phyloP scores from a whole-genome alignment of 2,329 filamentous ascomycete genomes.

The Aureobasidium mangrovei region DNA sequence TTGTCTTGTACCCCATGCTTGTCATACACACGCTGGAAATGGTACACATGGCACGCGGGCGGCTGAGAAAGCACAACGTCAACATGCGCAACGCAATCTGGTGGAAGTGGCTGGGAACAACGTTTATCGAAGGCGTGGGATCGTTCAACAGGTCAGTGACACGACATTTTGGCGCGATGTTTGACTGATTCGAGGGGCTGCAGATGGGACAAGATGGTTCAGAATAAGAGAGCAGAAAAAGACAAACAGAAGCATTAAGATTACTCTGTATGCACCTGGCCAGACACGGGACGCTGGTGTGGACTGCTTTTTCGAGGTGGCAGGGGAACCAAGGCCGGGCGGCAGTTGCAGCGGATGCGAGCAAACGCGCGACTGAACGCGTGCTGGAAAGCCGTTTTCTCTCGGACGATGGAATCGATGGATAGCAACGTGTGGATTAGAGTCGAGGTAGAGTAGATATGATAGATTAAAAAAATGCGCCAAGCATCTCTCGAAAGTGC shows the following conservation, averaged over 20 bases:
- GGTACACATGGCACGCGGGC: constrained; percentile 36
- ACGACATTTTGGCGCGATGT: background rate
- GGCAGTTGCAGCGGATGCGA: no score
- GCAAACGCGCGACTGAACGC: background rate
- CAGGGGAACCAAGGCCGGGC: background rate
- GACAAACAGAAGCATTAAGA: constrained; percentile 32
- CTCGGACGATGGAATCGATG: background rate
- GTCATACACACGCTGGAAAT: constrained; percentile 58
- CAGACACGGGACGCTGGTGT: background rate
- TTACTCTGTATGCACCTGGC: background rate
- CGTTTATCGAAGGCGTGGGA: constrained; percentile 46
- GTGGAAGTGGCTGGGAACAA: constrained; percentile 46
- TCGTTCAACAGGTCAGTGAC: constrained; percentile 33
- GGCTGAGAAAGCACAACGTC: constrained; percentile 45
- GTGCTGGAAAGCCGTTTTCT: no score
- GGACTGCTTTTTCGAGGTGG: background rate
- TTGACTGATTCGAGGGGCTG: background rate
- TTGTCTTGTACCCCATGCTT: constrained; percentile 51
- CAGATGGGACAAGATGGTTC: constrained; percentile 36
- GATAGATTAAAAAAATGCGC: background rate
- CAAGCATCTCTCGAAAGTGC: background rate
- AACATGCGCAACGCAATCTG: constrained; percentile 40
- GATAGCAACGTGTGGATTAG: background rate
- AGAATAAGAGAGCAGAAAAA: constrained; percentile 31
- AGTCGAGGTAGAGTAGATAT: background rate